A percentile compares a stretch with the other conserved stretches of the same genome.
phyloP scores from a whole-genome alignment of 2,329 filamentous ascomycete genomes.

The Cadophora sp. region DNA sequence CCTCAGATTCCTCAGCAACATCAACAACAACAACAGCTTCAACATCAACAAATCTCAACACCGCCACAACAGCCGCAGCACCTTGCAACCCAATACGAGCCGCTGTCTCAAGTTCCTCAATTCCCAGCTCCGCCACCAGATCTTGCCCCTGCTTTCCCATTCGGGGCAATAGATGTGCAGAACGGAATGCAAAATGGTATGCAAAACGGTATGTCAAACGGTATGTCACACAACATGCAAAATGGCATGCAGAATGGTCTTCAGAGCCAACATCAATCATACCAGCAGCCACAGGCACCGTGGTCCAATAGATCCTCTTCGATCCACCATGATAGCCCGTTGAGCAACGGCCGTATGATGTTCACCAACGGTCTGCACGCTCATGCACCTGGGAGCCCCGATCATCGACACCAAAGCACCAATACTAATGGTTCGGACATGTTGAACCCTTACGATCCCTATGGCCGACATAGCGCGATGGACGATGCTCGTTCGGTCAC shows the following conservation, averaged over 20 bases:
- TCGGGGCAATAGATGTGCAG: conserved; percentile 3
- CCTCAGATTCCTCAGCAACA: not conserved
- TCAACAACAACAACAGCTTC: conserved; percentile 9
- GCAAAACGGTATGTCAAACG: not conserved
- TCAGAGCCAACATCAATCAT: conserved; percentile 3
- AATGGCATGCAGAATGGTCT: not conserved
- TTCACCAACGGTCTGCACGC: not conserved
- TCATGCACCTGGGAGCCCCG: conserved; percentile 17
- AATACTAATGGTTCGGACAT: not conserved
- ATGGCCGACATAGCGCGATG: conserved; percentile 31
- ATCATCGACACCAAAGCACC: conserved; percentile 15
- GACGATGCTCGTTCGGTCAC: conserved; percentile 41
- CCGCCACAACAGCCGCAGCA: not conserved
- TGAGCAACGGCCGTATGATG: not conserved
- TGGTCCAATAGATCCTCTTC: conserved; percentile 27
- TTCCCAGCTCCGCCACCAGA: conserved; percentile 18
- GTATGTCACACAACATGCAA: not conserved
- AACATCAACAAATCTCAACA: conserved; percentile 6
- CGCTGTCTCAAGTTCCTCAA: conserved; percentile 6
- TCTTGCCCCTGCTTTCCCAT: conserved; percentile 17
- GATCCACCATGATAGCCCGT: conserved; percentile 21
- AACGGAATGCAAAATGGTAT: not conserved
- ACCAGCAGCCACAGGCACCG: not conserved
- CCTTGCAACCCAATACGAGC: not conserved
- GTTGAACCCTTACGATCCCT: conserved; percentile 8